Evolutionary conservation across 1,139 yeast species (phyloP).

Genomic region (Saccharomyces pastorianus): DNA sequence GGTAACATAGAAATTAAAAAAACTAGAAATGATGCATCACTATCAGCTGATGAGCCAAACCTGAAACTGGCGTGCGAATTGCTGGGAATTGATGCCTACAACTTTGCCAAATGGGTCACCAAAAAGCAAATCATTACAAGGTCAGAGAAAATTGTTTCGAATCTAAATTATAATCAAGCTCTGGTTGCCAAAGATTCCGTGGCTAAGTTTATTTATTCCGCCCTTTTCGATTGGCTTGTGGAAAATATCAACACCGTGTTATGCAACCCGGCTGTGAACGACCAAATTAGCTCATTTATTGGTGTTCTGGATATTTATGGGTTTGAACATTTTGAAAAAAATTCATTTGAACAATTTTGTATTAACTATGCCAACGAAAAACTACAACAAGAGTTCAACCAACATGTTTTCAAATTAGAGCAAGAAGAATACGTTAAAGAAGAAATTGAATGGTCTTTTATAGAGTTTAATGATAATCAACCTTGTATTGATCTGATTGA

Average conservation of each 20-base stretch:
- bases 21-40: slow-evolving; percentile 75
- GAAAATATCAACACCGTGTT: slow-evolving; percentile 74
- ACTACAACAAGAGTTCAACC: slow-evolving; percentile 94
- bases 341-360: slow-evolving; percentile 96
- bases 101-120: slow-evolving; percentile 85
- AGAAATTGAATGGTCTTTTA: slow-evolving; percentile 95
- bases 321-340: slow-evolving; percentile 89
- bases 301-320: slow-evolving; percentile 98
- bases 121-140: slow-evolving; percentile 90
- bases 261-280: slow-evolving; percentile 63
- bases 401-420: slow-evolving; percentile 92
- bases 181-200: slow-evolving; percentile 92
- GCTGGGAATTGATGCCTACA: slow-evolving; percentile 67
- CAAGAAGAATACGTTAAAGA: slow-evolving; percentile 92
- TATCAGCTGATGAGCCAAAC: slow-evolving; percentile 82
- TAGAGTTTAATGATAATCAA: slow-evolving; percentile 94
- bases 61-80: slow-evolving; percentile 78
- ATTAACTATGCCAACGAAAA: slow-evolving; percentile 97
- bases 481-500: slow-evolving; percentile 95
- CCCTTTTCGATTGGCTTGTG: slow-evolving; percentile 95
- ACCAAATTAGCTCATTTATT: slow-evolving; percentile 63
- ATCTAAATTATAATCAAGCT: slow-evolving; percentile 78
- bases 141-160: slow-evolving; percentile 83
- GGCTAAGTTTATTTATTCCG: slow-evolving; percentile 87
- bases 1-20: slow-evolving; percentile 91